Evolutionary conservation across 2,329 filamentous ascomycete genomes (phyloP), one percentile per base, ranked within the genome.

Genomic region (Aspergillus piperis): DNA sequence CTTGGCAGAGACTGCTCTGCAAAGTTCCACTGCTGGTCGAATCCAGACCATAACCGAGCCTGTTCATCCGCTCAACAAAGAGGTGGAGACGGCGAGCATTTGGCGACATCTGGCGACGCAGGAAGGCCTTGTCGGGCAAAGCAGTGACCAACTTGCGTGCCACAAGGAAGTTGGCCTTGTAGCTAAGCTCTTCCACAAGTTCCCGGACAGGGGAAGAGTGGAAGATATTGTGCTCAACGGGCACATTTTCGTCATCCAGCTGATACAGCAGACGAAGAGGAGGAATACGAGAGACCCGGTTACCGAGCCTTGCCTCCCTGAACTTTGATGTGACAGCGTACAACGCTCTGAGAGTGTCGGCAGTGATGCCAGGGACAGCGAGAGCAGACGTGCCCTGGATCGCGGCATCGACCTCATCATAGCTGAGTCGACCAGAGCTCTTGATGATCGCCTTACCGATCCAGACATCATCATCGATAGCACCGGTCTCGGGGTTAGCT

Each of bases 201-300:
- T 98, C 94, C 64, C 96, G 92, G 2, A 93, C 91, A 8, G 89
- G 83, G 11, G 91, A 92, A 30, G 91, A 94, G 75, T 97, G 89
- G 72, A 98, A 99, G 65, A 99, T 90, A 80, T 98, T 99, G 75
- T 92, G 87, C 80, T 96, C 92, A 42, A 98, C 93, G 2, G 94
- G 95, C 56, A 97, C 92, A 76, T 98, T 98, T 82, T 99, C 95
- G 69, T 99, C 95, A 68, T 99, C 95, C 42, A 98, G 84, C 78
- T 96, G 93, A 77, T 96, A 92, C 63, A 98, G 82, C 50, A 99
- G 84, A 59, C 95, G 90, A 55, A 99, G 86, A 42, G 94, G 89
- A 36, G 93, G 90, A 69, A 96, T 90, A 11, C 90, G 87, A 65
- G 90, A 87, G 47, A 87, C 87, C 38, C 90, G 89, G 55, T 92